These are phyloP conservation scores for Wickerhamiella azyma DNA, from an alignment of 805 yeast species.

Conservation along the genomic window DNA sequence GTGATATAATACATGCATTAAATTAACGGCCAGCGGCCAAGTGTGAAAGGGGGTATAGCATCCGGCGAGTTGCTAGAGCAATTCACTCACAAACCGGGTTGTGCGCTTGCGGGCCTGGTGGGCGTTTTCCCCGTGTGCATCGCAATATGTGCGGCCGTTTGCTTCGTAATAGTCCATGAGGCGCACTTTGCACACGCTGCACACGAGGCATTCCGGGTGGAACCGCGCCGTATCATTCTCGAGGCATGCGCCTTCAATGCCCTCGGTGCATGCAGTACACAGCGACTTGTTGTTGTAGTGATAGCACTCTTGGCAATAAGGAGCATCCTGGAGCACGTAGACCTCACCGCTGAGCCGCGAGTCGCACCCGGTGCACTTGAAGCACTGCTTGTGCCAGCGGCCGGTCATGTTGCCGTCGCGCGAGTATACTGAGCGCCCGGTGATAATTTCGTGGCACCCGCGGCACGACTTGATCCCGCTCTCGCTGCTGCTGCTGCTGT, in stretches of 20 bases:
- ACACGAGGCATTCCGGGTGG: slow-evolving; percentile 60
- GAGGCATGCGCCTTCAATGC: slow-evolving; percentile 84
- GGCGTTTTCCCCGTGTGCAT: slow-evolving; percentile 23
- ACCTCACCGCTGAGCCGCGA: slow-evolving; percentile 23
- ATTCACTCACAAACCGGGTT: slow-evolving; percentile 10
- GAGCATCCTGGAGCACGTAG: slow-evolving; percentile 64
- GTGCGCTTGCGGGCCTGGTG: slow-evolving; percentile 15
- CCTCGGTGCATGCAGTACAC: slow-evolving; percentile 55
- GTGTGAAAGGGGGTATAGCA: no score
- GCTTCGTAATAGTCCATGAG: slow-evolving; percentile 25
- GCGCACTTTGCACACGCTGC: slow-evolving; percentile 39
- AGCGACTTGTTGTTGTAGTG: slow-evolving; percentile 64
- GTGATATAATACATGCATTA: neutral
- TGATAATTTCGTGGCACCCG: slow-evolving; percentile 44
- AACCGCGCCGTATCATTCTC: slow-evolving; percentile 48
- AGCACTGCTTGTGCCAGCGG: slow-evolving; percentile 88
- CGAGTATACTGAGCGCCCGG: slow-evolving; percentile 63
- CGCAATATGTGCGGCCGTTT: slow-evolving; percentile 25
- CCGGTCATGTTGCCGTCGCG: slow-evolving; percentile 53
- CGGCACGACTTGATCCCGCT: slow-evolving; percentile 38
- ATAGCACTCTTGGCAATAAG: slow-evolving; percentile 68
- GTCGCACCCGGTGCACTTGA: slow-evolving; percentile 56
- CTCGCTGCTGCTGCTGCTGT: slow-evolving; percentile 1
- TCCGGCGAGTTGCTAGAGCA: neutral
- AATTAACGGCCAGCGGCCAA: neutral